Evolutionary conservation across 1,284 basidiomycete species (phyloP).

Genomic region (Ganoderma sp.): DNA sequence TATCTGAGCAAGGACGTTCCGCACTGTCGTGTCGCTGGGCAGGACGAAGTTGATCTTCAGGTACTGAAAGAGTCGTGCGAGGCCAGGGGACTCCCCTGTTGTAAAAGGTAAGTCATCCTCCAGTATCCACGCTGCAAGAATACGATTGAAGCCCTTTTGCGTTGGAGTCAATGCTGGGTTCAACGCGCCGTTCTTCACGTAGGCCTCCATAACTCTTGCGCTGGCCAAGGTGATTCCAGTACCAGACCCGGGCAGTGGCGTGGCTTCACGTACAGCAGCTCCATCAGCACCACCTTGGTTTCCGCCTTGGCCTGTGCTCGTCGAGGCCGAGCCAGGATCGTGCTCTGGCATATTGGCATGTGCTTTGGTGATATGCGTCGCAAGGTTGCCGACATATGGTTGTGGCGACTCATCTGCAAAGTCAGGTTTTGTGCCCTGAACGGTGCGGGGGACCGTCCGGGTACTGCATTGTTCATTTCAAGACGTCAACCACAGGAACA

Average conservation of each 20-base stretch:
- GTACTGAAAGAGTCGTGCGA: background rate
- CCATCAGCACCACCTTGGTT: too few relatives aligned
- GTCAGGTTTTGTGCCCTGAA: background rate
- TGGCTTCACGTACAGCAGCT: too few relatives aligned
- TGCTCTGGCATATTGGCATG: background rate
- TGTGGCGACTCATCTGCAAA: background rate
- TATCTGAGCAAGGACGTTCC: background rate
- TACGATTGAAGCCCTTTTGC: conserved; percentile 22
- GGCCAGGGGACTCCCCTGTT: background rate
- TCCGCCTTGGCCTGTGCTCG: too few relatives aligned
- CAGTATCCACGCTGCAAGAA: conserved; percentile 31
- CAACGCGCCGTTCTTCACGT: background rate
- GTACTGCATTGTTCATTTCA: too few relatives aligned
- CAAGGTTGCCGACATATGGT: background rate
- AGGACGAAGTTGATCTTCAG: background rate
- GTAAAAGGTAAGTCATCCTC: conserved; percentile 25
- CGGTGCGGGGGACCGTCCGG: background rate
- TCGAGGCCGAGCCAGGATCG: background rate
- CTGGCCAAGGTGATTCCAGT: background rate
- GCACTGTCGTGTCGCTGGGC: background rate
- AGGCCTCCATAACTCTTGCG: background rate
- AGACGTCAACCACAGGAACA: too few relatives aligned
- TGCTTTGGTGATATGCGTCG: background rate
- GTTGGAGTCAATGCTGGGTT: background rate
- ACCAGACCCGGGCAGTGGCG: too few relatives aligned